phyloP scores from a whole-genome alignment of 2,329 filamentous ascomycete species.

The Tolypocladium ophioglossoides region DNA sequence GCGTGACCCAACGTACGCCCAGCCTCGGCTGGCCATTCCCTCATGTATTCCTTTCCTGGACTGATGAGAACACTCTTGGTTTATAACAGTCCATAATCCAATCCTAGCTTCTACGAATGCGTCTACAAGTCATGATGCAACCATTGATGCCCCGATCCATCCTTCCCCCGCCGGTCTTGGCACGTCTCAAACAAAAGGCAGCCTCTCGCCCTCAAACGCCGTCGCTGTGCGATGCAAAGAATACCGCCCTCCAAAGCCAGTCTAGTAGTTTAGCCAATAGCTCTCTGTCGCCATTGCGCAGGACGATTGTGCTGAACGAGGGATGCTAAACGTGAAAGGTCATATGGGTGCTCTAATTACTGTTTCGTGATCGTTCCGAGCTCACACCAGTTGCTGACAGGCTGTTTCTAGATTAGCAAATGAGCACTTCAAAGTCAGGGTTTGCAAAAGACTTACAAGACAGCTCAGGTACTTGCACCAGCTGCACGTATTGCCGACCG shows the following conservation, averaged over 20 bases:
- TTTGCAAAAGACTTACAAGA: conserved; percentile 51
- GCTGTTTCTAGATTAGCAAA: conserved; percentile 28
- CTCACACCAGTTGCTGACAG: conserved; percentile 59
- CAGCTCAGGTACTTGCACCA: conserved; percentile 98
- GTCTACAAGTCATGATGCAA: background rate
- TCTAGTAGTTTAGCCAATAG: background rate
- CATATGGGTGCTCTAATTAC: background rate
- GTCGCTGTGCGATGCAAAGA: conserved; percentile 18
- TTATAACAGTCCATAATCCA: background rate
- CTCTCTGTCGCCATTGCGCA: background rate
- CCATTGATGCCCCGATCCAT: background rate
- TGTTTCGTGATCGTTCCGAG: conserved; percentile 25
- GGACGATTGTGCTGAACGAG: background rate
- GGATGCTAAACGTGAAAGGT: background rate
- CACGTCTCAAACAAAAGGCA: background rate
- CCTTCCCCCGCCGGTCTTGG: background rate
- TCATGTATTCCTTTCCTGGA: background rate
- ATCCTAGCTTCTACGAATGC: background rate
- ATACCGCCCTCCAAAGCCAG: conserved; percentile 6
- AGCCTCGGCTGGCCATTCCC: background rate
- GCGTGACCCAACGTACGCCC: background rate
- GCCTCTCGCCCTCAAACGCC: conserved; percentile 15
- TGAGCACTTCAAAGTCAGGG: background rate
- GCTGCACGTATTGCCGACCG: conserved; percentile 59
- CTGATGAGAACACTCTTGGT: background rate